These are phyloP conservation scores for Aureobasidium uvarum DNA, from an alignment of 2,329 filamentous ascomycete genomes.

Conservation along the genomic window DNA sequence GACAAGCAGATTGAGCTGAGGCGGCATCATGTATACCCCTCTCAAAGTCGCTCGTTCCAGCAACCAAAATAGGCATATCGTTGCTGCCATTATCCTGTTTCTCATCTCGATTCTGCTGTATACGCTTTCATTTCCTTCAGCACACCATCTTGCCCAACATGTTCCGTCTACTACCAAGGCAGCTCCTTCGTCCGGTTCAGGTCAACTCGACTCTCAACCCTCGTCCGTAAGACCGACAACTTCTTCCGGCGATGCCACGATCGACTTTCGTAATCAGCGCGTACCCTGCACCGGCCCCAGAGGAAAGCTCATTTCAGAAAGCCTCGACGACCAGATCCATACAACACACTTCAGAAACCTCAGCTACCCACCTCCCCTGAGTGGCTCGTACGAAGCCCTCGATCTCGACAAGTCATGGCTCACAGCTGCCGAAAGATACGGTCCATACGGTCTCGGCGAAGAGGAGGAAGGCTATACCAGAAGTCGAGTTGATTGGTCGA, in stretches of 20 bases:
- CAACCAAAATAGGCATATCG: background rate
- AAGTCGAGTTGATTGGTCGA: conserved; percentile 55
- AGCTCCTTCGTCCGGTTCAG: background rate
- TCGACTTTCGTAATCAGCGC: conserved; percentile 1
- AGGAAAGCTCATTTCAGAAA: conserved; percentile 19
- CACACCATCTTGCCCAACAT: background rate
- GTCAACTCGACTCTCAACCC: background rate
- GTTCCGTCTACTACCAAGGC: background rate
- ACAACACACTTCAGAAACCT: background rate
- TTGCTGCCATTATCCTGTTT: conserved; percentile 13
- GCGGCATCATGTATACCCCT: conserved; percentile 17
- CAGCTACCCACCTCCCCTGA: conserved; percentile 8
- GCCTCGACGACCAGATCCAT: conserved; percentile 22
- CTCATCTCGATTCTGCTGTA: conserved; percentile 17
- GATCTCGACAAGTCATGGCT: conserved; percentile 57
- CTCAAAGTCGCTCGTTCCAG: conserved; percentile 1
- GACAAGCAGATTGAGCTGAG: conserved; percentile 2
- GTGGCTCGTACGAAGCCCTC: conserved; percentile 30
- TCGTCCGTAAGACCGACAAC: background rate
- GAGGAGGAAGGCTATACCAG: conserved; percentile 47
- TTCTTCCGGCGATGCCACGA: background rate
- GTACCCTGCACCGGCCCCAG: conserved; percentile 18
- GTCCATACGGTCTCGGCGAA: conserved; percentile 56
- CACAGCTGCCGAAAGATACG: conserved; percentile 52
- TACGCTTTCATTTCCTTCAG: conserved; percentile 17